Evolutionary conservation across 768 basidiomycete species (phyloP), one percentile per base, ranked within the genome.

Genomic region (Lactarius pseudohatsudake): DNA sequence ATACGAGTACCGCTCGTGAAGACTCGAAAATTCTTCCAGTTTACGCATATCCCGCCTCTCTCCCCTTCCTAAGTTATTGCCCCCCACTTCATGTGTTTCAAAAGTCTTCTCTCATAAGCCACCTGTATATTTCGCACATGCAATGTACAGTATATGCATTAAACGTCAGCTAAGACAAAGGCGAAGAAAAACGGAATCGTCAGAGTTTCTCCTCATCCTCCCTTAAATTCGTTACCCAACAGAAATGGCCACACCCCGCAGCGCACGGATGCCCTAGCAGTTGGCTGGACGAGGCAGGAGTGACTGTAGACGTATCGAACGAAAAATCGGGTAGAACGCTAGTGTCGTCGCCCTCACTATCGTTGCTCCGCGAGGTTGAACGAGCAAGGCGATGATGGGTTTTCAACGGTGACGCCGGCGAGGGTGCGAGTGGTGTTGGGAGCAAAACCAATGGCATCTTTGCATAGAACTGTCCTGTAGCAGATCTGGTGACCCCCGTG

Each of bases 401-500:
- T 43, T 69, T 64, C 53, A 55, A 50, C 22, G 64, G 62, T 41
- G 67, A 64, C 20, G 71, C 72, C 26, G 73, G 65, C 56, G 76
- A 61, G 50, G 70, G 65, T 4, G 80, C 76, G 13, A 15, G 65
- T 8, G 80, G 77, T 22, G 40, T 43, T 20, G 70, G 70, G 30
- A 88, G 74, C 34, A 82, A 80, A 13, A 83, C 75, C 81, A 86
- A 81, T 1, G 87, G 85, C 26, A 81, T 83, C 45, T 81, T 79
- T 69, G 82, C 77, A 71, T 91, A 90, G 72, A 86, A 92, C 36
- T 80, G 78, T n/a, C 45, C 85, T 82, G 71, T 91, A 92, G 76
- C 92, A 94, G 22, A 82, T 81, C 70, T 89, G 88, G 70, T 94
- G 92, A 0, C 92, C 92, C 0, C 92, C 92, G 68, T 94, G 92